Evolutionary conservation across 192 early-diverging fungal genomes (phyloP).

Genomic region (Neocallimastix lanati): DNA sequence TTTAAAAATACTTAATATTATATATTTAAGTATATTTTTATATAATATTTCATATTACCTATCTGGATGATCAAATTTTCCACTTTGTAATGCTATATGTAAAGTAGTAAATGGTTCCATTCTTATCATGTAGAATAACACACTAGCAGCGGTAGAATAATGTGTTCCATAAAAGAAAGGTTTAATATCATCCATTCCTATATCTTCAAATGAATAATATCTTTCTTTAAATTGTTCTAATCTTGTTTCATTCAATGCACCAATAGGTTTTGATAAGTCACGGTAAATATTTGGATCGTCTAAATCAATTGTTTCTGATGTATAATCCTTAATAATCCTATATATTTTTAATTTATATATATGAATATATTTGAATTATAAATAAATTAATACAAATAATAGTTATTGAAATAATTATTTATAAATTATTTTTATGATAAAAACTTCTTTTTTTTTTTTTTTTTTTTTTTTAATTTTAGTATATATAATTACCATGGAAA

Average conservation of each 20-base stretch:
- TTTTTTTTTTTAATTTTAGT: constrained; percentile 50
- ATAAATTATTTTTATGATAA: not conserved
- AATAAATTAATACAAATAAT: not conserved
- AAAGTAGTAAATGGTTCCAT: constrained; percentile 64
- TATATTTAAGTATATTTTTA: constrained; percentile 16
- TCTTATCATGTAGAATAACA: constrained; percentile 72
- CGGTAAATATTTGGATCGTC: constrained; percentile 55
- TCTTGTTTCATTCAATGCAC: constrained; percentile 56
- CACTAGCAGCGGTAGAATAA: constrained; percentile 81
- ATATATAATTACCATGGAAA: constrained; percentile 75
- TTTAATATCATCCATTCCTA: not conserved
- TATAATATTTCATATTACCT: not conserved
- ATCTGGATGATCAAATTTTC: not conserved
- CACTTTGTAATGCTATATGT: not conserved
- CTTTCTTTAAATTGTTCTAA: constrained; percentile 43
- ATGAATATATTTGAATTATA: constrained; percentile 9
- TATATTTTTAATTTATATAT: too few relatives aligned
- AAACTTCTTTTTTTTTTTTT: not conserved
- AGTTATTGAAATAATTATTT: too few relatives aligned
- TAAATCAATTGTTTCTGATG: constrained; percentile 40
- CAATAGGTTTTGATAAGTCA: constrained; percentile 82
- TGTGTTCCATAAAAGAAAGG: constrained; percentile 86
- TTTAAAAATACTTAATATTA: constrained; percentile 65
- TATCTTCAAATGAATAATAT: constrained; percentile 35
- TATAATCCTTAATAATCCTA: not conserved